A percentile compares a stretch with the other conserved stretches of the same genome.
These are phyloP conservation scores for Trichoderma guizhouense DNA, from an alignment of 2,329 filamentous ascomycete species.

Conservation along the genomic window DNA sequence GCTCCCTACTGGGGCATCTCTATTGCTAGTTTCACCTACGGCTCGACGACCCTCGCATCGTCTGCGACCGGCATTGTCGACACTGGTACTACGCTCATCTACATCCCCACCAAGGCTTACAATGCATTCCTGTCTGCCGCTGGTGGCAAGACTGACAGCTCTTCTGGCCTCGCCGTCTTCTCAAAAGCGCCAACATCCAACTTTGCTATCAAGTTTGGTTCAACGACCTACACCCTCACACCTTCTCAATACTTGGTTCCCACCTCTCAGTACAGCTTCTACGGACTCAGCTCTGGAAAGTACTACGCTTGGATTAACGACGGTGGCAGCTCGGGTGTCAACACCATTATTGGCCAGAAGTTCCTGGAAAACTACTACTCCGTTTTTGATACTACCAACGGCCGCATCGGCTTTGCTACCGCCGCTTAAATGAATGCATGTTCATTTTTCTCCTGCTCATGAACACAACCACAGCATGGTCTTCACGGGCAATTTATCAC, in stretches of 20 bases:
- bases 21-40: constrained; percentile 26
- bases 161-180: constrained; percentile 24
- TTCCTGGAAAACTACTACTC: not conserved
- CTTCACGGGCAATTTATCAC: not conserved
- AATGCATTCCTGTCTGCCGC: constrained; percentile 28
- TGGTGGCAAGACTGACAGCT: constrained; percentile 26
- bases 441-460: not conserved
- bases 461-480: not conserved
- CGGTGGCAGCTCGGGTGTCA: not conserved
- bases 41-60: constrained; percentile 21
- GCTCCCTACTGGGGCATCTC: constrained; percentile 25
- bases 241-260: not conserved
- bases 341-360: not conserved
- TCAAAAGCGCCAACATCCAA: not conserved
- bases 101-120: constrained; percentile 28
- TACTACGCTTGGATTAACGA: not conserved
- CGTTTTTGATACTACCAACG: not conserved
- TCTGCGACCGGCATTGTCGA: constrained; percentile 26
- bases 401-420: not conserved
- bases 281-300: not conserved
- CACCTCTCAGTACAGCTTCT: not conserved
- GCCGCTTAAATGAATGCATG: not conserved
- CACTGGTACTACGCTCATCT: constrained; percentile 29
- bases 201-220: not conserved
- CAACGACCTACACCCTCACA: not conserved